These are phyloP conservation scores for Coleophoma eucalyptorum DNA, from an alignment of 2,329 filamentous ascomycete genomes.

Conservation along the genomic window DNA sequence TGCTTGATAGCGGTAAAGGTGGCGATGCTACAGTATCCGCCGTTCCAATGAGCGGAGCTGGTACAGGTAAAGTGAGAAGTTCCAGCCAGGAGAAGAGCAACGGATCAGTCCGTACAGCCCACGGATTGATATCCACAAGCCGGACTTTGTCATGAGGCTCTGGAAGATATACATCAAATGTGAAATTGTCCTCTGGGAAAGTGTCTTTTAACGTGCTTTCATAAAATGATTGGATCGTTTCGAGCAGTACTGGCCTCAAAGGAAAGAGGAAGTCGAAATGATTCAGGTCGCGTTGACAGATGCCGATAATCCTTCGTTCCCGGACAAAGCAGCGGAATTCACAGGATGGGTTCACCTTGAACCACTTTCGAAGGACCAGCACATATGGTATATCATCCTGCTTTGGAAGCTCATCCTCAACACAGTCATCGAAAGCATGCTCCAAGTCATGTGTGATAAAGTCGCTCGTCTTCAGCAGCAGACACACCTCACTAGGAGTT, in stretches of 20 bases:
- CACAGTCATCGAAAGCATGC: conserved; percentile 81
- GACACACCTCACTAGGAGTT: conserved; percentile 84
- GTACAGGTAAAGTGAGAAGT: conserved; percentile 68
- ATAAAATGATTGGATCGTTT: conserved; percentile 75
- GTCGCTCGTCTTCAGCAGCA: conserved; percentile 89
- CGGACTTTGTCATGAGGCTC: conserved; percentile 56
- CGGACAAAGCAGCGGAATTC: conserved; percentile 97
- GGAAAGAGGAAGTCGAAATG: conserved; percentile 76
- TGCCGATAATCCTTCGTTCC: conserved; percentile 71
- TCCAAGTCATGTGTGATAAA: conserved; percentile 94
- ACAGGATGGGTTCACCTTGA: conserved; percentile 82
- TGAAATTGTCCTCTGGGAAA: conserved; percentile 81
- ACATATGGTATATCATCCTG: conserved; percentile 37
- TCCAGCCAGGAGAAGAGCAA: conserved; percentile 89
- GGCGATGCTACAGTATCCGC: conserved; percentile 27
- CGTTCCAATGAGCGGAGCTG: conserved; percentile 50
- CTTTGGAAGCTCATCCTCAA: conserved; percentile 18
- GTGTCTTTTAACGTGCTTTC: conserved; percentile 66
- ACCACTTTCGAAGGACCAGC: conserved; percentile 82
- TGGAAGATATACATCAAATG: conserved; percentile 91
- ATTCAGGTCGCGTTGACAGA: conserved; percentile 87
- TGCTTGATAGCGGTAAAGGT: conserved; percentile 27
- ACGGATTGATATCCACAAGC: conserved; percentile 92
- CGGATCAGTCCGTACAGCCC: conserved; percentile 85
- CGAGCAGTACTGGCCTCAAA: conserved; percentile 62